Evolutionary conservation across 441 rosid species (phyloP).

Genomic region (Raphanus hybrid): DNA sequence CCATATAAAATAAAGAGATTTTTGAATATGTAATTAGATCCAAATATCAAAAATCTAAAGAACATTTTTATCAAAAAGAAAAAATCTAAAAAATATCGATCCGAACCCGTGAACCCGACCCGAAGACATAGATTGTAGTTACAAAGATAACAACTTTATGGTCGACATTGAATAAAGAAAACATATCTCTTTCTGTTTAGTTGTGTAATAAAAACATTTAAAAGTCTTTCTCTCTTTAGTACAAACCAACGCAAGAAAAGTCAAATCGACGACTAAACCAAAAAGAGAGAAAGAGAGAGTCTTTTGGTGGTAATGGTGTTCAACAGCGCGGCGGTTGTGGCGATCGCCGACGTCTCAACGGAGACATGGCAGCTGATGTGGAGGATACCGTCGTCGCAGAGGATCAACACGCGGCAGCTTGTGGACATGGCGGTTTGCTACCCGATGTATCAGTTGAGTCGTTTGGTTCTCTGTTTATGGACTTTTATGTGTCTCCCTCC

Average conservation of each 20-base stretch:
- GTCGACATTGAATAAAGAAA: constrained; percentile 8
- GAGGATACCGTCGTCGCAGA: constrained; percentile 50
- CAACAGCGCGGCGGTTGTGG: constrained; percentile 46
- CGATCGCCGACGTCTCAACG: constrained; percentile 62
- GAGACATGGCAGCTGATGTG: constrained; percentile 59
- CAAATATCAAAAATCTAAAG: no score
- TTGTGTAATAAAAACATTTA: constrained; percentile 7
- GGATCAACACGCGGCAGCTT: constrained; percentile 59
- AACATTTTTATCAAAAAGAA: no score
- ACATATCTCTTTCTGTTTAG: constrained; percentile 11
- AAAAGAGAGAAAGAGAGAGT: neutral
- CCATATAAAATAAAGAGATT: no score
- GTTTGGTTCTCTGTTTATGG: constrained; percentile 66
- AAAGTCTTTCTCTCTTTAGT: neutral
- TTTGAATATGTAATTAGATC: no score
- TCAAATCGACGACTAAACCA: constrained; percentile 24
- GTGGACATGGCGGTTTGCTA: constrained; percentile 62
- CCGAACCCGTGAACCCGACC: no score
- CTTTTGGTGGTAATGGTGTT: constrained; percentile 54
- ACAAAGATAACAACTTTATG: neutral
- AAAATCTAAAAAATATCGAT: no score
- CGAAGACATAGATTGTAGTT: no score
- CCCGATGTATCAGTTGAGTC: constrained; percentile 70
- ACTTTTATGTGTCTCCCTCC: constrained; percentile 73
- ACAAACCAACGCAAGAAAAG: constrained; percentile 27